These are phyloP conservation scores for Chalciporus sp. DNA, from an alignment of 1,284 basidiomycete species.

Conservation along the genomic window DNA sequence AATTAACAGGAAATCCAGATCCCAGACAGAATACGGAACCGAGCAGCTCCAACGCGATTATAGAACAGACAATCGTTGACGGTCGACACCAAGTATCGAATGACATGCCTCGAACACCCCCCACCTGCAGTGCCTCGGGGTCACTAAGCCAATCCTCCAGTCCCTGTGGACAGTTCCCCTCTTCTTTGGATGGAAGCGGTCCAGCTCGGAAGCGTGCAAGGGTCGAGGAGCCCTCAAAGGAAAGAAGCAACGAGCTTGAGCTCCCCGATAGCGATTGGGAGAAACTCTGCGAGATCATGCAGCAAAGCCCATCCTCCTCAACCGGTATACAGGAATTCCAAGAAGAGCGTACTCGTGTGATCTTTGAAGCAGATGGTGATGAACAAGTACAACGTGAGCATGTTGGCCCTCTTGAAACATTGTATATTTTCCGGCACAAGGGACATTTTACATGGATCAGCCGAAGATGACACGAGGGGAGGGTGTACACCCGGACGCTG, in stretches of 20 bases:
- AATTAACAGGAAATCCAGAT: not conserved
- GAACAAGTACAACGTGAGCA: not conserved
- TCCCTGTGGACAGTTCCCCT: not conserved
- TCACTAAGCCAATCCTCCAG: not conserved
- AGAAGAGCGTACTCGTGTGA: not conserved
- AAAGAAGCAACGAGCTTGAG: not conserved
- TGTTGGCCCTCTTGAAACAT: not conserved
- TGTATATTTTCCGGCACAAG: not conserved
- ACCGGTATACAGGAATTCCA: not conserved
- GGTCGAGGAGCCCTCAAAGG: not conserved
- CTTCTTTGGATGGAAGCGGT: not conserved
- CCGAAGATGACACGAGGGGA: not conserved
- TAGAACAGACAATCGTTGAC: not conserved
- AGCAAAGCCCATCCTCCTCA: not conserved
- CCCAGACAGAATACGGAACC: not conserved
- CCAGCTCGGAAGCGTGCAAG: not conserved
- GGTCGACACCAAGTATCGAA: slow-evolving; percentile 2
- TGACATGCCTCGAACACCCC: not conserved
- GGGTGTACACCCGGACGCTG: slow-evolving; percentile 1
- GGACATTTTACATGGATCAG: not conserved
- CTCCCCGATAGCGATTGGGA: not conserved
- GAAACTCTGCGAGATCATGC: not conserved
- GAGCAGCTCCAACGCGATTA: not conserved
- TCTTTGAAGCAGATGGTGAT: not conserved
- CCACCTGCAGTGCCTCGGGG: not conserved